These are phyloP conservation scores for Penicillium brasilianum DNA, from an alignment of 2,329 filamentous ascomycete genomes.

Conservation along the genomic window DNA sequence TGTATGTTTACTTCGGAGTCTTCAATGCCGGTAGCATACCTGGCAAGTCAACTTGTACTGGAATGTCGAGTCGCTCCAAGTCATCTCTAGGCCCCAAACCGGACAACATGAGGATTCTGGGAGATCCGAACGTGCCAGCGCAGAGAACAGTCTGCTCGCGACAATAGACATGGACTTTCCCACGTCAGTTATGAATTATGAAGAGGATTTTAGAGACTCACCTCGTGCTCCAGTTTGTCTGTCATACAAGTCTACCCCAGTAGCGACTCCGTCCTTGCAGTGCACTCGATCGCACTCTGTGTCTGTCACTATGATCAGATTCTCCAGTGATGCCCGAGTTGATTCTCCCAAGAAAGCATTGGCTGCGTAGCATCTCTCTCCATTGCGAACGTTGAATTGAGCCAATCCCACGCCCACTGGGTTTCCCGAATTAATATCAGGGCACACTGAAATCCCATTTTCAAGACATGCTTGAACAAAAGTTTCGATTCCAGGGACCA, in stretches of 20 bases:
- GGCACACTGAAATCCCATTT: conserved; percentile 6
- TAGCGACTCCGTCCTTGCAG: conserved; percentile 2
- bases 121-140: conserved; percentile 7
- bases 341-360: conserved; percentile 6
- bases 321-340: background rate
- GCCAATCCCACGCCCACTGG: conserved; percentile 13
- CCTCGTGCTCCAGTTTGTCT: background rate
- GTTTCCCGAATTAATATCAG: conserved; percentile 11
- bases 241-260: conserved; percentile 7
- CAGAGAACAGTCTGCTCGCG: conserved; percentile 5
- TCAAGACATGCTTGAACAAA: conserved; percentile 8
- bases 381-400: conserved; percentile 15
- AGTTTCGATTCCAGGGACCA: conserved; percentile 12
- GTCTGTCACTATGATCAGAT: conserved; percentile 5
- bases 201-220: background rate
- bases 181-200: background rate
- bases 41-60: conserved; percentile 5
- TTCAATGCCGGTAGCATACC: background rate
- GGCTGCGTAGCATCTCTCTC: conserved; percentile 12
- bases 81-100: background rate
- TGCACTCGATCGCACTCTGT: conserved; percentile 6
- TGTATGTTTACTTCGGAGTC: background rate
- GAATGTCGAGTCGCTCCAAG: conserved; percentile 6
- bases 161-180: conserved; percentile 6
- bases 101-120: conserved; percentile 6